Percentiles rank a stretch among this genome's conserved stretches.
Evolutionary conservation across 2,329 filamentous ascomycete genomes (phyloP).

Genomic region (Fusarium subtropicale): DNA sequence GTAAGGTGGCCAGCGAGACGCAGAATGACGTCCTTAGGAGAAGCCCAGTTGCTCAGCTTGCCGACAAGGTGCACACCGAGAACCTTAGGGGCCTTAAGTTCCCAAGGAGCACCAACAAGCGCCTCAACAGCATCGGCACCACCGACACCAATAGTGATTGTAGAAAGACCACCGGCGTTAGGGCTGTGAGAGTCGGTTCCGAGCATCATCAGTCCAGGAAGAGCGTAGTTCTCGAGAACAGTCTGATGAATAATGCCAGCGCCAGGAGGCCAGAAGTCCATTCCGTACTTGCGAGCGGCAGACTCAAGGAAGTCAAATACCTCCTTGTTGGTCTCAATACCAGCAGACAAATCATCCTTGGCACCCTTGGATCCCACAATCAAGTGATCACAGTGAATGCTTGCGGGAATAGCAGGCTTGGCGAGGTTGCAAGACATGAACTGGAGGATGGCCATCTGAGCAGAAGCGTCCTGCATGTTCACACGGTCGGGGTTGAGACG

Average conservation of each 20-base stretch:
- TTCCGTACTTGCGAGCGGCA: conserved; percentile 88
- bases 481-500: conserved; percentile 98
- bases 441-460: conserved; percentile 97
- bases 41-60: conserved; percentile 87
- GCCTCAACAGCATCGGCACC: conserved; percentile 98
- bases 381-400: conserved; percentile 99
- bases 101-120: conserved; percentile 95
- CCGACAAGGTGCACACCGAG: conserved; percentile 88
- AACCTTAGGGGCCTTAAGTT: conserved; percentile 93
- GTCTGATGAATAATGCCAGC: conserved; percentile 98
- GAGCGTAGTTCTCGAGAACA: conserved; percentile 95
- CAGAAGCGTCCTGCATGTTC: conserved; percentile 98
- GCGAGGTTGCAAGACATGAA: conserved; percentile 98
- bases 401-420: conserved; percentile 91
- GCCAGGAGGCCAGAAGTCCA: conserved; percentile 95
- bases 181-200: conserved; percentile 98
- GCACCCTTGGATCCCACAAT: conserved; percentile 95
- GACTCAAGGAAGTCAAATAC: conserved; percentile 98
- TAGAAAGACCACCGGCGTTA: conserved; percentile 93
- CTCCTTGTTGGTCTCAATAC: conserved; percentile 93
- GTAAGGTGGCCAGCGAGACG: conserved; percentile 89
- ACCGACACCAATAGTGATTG: conserved; percentile 95
- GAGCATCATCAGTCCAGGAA: conserved; percentile 98
- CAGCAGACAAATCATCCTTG: conserved; percentile 83
- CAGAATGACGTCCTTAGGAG: conserved; percentile 96